A percentile compares a stretch with the other conserved stretches of the same genome.
phyloP scores from a whole-genome alignment of 768 basidiomycete species.

The Fomitopsis pulvina region DNA sequence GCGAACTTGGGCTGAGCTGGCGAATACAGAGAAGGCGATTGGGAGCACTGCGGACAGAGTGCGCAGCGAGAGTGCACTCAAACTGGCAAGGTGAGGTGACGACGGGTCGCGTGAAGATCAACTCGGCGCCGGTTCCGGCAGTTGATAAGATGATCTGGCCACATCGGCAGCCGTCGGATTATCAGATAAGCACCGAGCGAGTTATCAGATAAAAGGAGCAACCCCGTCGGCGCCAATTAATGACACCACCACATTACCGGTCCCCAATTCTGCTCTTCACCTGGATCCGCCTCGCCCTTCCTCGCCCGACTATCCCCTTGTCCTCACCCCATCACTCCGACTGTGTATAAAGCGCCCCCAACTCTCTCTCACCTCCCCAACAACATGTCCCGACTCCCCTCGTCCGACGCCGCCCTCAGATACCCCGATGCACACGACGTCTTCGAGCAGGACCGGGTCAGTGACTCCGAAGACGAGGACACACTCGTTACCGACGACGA shows the following conservation, averaged over 20 bases:
- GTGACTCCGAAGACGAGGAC: conserved; percentile 9
- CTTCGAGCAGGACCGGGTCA: background rate
- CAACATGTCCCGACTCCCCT: conserved; percentile 5
- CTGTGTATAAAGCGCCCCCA: background rate
- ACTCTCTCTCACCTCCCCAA: background rate
- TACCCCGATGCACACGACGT: background rate
- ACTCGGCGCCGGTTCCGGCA: background rate
- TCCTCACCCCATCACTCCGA: conserved; percentile 3
- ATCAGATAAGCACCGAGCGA: conserved; percentile 2
- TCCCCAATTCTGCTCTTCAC: conserved; percentile 1
- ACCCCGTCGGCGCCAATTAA: conserved; percentile 5
- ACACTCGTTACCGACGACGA: conserved; percentile 9
- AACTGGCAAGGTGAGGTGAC: background rate
- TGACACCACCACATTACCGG: conserved; percentile 5
- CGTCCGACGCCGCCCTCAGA: background rate
- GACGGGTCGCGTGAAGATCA: background rate
- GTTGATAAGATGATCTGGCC: background rate
- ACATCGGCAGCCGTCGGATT: background rate
- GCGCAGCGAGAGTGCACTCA: background rate
- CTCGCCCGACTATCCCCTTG: conserved; percentile 4
- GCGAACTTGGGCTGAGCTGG: no score
- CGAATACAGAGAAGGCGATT: background rate
- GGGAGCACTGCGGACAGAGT: background rate
- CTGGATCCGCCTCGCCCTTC: background rate
- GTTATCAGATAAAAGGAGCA: conserved; percentile 16